phyloP scores from a whole-genome alignment of 805 yeast genomes.

The Teunomyces atbi region DNA sequence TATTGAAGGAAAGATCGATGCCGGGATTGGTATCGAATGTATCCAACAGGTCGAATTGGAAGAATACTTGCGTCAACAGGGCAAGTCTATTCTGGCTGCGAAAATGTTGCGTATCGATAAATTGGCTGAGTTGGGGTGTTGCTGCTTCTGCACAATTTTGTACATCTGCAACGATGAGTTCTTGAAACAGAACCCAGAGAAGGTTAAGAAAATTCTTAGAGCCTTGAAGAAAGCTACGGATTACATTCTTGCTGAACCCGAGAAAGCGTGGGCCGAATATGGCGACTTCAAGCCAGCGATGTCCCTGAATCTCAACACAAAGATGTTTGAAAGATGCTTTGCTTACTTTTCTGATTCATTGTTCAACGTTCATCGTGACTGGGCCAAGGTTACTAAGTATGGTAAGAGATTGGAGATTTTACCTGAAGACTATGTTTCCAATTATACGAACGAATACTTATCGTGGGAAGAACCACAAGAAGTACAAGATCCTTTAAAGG shows the following conservation, averaged over 20 bases:
- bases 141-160: conserved; percentile 57
- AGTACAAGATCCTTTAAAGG: conserved; percentile 45
- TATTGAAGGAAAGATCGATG: conserved; percentile 54
- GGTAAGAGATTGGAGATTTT: conserved; percentile 54
- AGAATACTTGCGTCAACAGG: conserved; percentile 44
- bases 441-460: conserved; percentile 51
- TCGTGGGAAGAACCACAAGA: conserved; percentile 49
- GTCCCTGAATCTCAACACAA: conserved; percentile 38
- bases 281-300: conserved; percentile 48
- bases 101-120: conserved; percentile 57
- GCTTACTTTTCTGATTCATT: conserved; percentile 54
- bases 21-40: conserved; percentile 59
- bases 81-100: conserved; percentile 45
- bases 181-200: conserved; percentile 45
- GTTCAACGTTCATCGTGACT: conserved; percentile 54
- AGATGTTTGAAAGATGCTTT: conserved; percentile 52
- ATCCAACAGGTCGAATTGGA: conserved; percentile 59
- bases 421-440: conserved; percentile 48
- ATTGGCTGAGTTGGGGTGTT: conserved; percentile 56
- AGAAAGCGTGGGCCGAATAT: conserved; percentile 46
- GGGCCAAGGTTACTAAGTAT: conserved; percentile 55
- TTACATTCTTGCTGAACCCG: conserved; percentile 43
- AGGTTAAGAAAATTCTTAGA: conserved; percentile 42
- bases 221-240: conserved; percentile 55
- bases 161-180: conserved; percentile 54